Conservation (phyloP, 1,139 yeast genomes). For the Wickerhamomyces sp. region DNA sequence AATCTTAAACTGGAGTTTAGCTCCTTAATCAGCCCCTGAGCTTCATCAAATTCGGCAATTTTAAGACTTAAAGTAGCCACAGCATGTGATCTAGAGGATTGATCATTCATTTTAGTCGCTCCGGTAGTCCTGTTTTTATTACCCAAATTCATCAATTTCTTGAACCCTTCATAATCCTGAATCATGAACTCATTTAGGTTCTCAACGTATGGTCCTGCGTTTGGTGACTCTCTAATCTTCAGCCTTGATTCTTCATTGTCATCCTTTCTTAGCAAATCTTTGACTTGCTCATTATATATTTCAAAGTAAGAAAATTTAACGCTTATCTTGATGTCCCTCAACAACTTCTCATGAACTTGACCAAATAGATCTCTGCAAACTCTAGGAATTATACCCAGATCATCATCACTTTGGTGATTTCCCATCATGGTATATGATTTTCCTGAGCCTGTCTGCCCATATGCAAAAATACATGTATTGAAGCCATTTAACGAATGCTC, state of each 20-base stretch:
- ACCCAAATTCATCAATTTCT: constrained; percentile 41
- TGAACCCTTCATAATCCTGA: constrained; percentile 40
- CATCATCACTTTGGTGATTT: constrained; percentile 30
- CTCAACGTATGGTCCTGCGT: constrained; percentile 69
- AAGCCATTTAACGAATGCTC: constrained; percentile 64
- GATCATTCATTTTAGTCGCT: constrained; percentile 61
- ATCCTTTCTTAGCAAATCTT: constrained; percentile 42
- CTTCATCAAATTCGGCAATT: constrained; percentile 47
- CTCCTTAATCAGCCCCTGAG: constrained; percentile 44
- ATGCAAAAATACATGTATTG: constrained; percentile 71
- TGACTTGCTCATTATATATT: constrained; percentile 68
- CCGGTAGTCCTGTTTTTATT: constrained; percentile 58
- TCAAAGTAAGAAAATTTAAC: constrained; percentile 62
- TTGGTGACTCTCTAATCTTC: constrained; percentile 56
- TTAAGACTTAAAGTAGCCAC: constrained; percentile 59
- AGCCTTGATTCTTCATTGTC: constrained; percentile 29
- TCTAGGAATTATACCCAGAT: constrained; percentile 62
- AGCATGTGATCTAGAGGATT: constrained; percentile 77
- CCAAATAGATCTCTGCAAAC: constrained; percentile 52
- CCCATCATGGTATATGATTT: constrained; percentile 80
- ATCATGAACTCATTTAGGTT: constrained; percentile 48
- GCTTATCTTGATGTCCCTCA: constrained; percentile 44
- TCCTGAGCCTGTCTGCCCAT: constrained; percentile 78
- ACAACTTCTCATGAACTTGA: constrained; percentile 34
- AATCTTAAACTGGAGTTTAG: constrained; percentile 56